phyloP scores from a whole-genome alignment of 306 rosid species.

The Rosa persica region DNA sequence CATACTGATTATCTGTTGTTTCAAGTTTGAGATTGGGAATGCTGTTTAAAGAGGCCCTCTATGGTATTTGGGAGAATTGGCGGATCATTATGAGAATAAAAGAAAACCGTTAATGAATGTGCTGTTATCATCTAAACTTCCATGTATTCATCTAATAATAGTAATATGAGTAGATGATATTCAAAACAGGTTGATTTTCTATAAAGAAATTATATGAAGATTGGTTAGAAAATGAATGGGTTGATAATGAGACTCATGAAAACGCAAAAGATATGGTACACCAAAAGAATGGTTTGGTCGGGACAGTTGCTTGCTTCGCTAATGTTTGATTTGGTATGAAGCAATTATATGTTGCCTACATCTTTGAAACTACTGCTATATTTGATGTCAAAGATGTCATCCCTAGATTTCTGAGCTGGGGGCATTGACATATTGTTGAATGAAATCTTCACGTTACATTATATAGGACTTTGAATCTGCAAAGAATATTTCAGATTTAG shows the following conservation, averaged over 20 bases:
- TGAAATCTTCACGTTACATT: background rate
- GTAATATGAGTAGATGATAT: background rate
- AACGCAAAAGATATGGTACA: background rate
- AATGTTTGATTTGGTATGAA: background rate
- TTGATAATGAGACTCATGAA: background rate
- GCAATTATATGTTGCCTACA: background rate
- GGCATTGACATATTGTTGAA: background rate
- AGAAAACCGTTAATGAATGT: background rate
- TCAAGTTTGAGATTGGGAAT: background rate
- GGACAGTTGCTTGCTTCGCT: background rate
- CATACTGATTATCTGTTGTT: background rate
- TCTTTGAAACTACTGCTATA: background rate
- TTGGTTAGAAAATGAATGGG: background rate
- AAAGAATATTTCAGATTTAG: background rate
- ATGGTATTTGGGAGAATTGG: background rate
- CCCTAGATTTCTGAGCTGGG: background rate
- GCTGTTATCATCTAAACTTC: background rate
- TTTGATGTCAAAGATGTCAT: background rate
- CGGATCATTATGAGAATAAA: background rate
- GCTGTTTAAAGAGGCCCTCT: background rate
- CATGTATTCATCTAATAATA: background rate
- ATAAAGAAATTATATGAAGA: background rate
- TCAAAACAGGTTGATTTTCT: background rate
- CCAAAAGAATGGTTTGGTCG: background rate
- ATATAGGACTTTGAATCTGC: background rate